Percentiles rank a stretch among this genome's conserved stretches.
Evolutionary conservation across 371 early-diverging fungal genomes (phyloP).

Genomic region (Thermomucor indicae-seudaticae): DNA sequence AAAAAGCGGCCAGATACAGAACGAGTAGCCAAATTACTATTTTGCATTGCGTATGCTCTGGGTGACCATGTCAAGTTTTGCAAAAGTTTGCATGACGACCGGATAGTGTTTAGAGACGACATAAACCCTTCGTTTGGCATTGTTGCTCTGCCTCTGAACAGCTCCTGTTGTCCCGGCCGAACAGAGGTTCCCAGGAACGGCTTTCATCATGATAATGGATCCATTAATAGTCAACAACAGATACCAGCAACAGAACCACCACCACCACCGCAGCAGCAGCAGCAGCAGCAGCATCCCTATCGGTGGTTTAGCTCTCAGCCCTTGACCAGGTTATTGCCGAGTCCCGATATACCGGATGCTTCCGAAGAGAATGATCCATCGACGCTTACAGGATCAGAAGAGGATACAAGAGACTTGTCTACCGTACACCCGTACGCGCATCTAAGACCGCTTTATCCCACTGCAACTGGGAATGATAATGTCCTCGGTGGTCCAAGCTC

Average conservation of each 20-base stretch:
- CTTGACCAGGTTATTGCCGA: neutral
- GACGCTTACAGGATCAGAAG: too few relatives aligned
- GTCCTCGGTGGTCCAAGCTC: too few relatives aligned
- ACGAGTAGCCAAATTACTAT: slow-evolving; percentile 33
- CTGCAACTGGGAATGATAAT: too few relatives aligned
- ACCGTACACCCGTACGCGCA: slow-evolving; percentile 32
- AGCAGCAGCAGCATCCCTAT: neutral
- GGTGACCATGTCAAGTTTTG: slow-evolving; percentile 34
- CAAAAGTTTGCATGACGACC: slow-evolving; percentile 34
- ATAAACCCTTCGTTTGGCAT: slow-evolving; percentile 7
- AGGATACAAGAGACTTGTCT: too few relatives aligned
- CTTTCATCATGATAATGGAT: too few relatives aligned
- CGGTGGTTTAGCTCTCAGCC: neutral
- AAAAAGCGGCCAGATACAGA: slow-evolving; percentile 36
- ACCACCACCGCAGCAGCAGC: neutral
- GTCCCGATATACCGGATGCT: neutral
- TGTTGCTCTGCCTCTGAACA: slow-evolving; percentile 25
- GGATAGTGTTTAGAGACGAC: slow-evolving; percentile 27
- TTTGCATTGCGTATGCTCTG: slow-evolving; percentile 40
- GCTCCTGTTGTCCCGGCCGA: too few relatives aligned
- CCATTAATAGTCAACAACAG: slow-evolving; percentile 21
- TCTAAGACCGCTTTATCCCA: slow-evolving; percentile 22
- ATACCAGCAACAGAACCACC: neutral
- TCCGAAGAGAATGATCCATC: neutral
- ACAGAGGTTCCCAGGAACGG: too few relatives aligned